phyloP scores from a whole-genome alignment of 192 early-diverging fungal genomes.

The Rhizoclosmatium sp. region DNA sequence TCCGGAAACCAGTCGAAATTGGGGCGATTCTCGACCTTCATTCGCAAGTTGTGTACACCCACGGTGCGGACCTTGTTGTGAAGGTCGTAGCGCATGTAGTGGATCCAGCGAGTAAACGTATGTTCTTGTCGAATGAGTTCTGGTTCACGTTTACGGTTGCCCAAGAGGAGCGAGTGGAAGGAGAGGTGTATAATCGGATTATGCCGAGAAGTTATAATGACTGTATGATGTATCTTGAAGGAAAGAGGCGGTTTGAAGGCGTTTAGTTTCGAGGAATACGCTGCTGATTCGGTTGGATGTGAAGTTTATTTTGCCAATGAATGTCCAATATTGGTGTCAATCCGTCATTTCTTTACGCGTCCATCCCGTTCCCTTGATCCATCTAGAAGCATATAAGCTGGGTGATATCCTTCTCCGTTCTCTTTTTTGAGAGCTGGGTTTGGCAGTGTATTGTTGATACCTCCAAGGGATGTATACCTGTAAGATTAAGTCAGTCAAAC shows the following conservation, averaged over 20 bases:
- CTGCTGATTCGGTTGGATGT: neutral
- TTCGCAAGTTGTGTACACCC: slow-evolving; percentile 81
- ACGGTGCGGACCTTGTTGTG: slow-evolving; percentile 56
- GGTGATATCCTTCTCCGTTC: slow-evolving; percentile 57
- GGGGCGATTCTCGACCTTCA: slow-evolving; percentile 77
- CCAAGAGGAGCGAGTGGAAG: neutral
- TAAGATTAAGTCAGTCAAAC: neutral
- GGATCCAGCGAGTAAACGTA: slow-evolving; percentile 64
- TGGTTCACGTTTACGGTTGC: slow-evolving; percentile 78
- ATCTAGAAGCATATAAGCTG: slow-evolving; percentile 69
- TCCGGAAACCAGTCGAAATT: slow-evolving; percentile 86
- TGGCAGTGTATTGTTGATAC: slow-evolving; percentile 79
- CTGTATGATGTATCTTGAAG: slow-evolving; percentile 36
- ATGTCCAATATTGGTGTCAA: neutral
- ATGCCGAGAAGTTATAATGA: slow-evolving; percentile 87
- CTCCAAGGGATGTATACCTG: slow-evolving; percentile 93
- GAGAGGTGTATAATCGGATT: slow-evolving; percentile 57
- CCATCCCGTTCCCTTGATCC: slow-evolving; percentile 73
- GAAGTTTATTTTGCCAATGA: neutral
- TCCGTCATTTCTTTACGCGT: slow-evolving; percentile 40
- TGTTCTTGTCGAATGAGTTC: slow-evolving; percentile 86
- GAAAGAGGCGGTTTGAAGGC: slow-evolving; percentile 18
- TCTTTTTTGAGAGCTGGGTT: slow-evolving; percentile 79
- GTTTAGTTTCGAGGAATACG: slow-evolving; percentile 1
- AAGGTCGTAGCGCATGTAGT: slow-evolving; percentile 80